Evolutionary conservation across 164 flowering plant genomes (phyloP).

Genomic region (Kalanchoe fedtschenkoi): DNA sequence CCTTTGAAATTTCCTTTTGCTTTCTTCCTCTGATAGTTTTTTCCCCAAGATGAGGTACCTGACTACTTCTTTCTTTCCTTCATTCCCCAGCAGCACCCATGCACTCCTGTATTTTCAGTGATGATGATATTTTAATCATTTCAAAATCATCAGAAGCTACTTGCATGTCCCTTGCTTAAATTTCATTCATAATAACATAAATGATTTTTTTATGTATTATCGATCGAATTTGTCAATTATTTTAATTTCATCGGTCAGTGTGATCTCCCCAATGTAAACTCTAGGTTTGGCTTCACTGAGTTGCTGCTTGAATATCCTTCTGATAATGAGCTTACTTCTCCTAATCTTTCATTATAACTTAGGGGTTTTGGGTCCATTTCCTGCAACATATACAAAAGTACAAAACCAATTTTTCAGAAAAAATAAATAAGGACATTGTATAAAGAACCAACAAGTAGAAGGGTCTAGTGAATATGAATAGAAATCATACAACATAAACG

Average conservation of each 20-base stretch:
- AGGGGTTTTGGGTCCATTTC: background rate
- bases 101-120: background rate
- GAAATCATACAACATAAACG: too few relatives aligned
- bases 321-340: constrained; percentile 6
- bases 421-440: background rate
- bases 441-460: background rate
- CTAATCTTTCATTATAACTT: background rate
- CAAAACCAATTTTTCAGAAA: background rate
- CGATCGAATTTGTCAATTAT: too few relatives aligned
- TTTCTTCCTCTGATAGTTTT: background rate
- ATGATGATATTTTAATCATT: background rate
- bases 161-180: background rate
- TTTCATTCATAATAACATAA: background rate
- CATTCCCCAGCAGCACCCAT: background rate
- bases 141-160: background rate
- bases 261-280: constrained; percentile 6
- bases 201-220: too few relatives aligned
- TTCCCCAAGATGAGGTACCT: background rate
- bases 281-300: background rate
- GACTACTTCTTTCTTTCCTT: background rate
- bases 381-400: background rate
- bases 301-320: background rate
- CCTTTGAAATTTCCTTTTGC: background rate
- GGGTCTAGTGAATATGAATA: too few relatives aligned
- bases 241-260: background rate